Conservation (phyloP, 306 rosid genomes). For the Casuarina glauca region DNA sequence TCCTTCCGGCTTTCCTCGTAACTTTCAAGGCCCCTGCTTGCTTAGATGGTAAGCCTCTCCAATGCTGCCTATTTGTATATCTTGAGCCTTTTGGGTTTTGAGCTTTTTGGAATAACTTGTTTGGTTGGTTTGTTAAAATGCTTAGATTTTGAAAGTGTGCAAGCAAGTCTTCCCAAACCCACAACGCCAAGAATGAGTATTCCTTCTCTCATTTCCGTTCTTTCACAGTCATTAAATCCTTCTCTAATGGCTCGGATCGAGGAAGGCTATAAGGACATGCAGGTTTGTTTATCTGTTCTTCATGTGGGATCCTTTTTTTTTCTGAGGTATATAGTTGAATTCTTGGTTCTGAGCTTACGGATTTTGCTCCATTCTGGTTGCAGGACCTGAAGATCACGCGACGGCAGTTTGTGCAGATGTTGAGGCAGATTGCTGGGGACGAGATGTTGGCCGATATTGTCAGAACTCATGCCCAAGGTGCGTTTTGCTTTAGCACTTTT, state of each 20-base stretch:
- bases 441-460: conserved; percentile 16
- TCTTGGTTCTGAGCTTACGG: neutral
- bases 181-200: conserved; percentile 34
- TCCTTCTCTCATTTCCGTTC: conserved; percentile 37
- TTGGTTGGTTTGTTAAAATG: neutral
- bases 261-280: conserved; percentile 31
- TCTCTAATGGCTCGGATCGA: conserved; percentile 34
- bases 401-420: conserved; percentile 23
- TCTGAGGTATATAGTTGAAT: neutral
- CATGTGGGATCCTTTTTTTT: neutral
- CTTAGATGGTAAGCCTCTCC: conserved; percentile 13
- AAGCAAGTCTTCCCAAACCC: conserved; percentile 17
- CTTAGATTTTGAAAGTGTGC: conserved; percentile 35
- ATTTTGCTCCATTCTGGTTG: conserved; percentile 11
- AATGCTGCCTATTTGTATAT: neutral
- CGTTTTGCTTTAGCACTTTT: neutral
- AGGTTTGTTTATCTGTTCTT: conserved; percentile 33
- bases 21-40: conserved; percentile 40
- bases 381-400: conserved; percentile 41
- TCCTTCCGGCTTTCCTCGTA: conserved; percentile 43
- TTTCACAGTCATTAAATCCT: conserved; percentile 36
- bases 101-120: neutral
- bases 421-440: conserved; percentile 38
- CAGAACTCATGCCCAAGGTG: neutral
- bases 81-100: too few relatives aligned